These are phyloP conservation scores for Hapsidospora chrysogenum DNA, from an alignment of 495 filamentous ascomycete species.

Conservation along the genomic window DNA sequence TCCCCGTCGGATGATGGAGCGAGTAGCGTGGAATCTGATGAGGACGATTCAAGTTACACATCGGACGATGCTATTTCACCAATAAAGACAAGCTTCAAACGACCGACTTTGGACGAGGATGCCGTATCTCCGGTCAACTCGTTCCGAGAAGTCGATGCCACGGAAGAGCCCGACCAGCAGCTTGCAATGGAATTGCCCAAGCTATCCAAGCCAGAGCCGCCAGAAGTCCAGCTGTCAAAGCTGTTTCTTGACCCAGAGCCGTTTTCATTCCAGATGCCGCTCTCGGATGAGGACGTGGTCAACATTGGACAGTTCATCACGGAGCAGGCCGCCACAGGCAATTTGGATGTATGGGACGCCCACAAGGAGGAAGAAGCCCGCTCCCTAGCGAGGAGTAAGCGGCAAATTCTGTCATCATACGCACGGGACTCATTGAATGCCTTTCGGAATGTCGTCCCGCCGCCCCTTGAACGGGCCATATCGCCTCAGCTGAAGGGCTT, in stretches of 20 bases:
- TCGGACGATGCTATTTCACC: slow-evolving; percentile 26
- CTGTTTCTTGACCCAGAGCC: slow-evolving; percentile 34
- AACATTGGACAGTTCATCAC: slow-evolving; percentile 44
- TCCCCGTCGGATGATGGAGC: slow-evolving; percentile 27
- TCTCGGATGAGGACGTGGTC: slow-evolving; percentile 33
- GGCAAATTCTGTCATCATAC: slow-evolving; percentile 17
- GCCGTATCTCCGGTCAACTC: slow-evolving; percentile 28
- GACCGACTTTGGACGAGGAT: slow-evolving; percentile 24
- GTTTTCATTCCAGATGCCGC: slow-evolving; percentile 17
- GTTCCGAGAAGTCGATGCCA: slow-evolving; percentile 27
- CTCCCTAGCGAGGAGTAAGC: slow-evolving; percentile 7
- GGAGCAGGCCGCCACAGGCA: slow-evolving; percentile 36
- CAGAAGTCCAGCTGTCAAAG: slow-evolving; percentile 26
- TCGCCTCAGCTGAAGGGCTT: slow-evolving; percentile 27
- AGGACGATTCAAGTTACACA: slow-evolving; percentile 28
- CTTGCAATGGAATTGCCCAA: slow-evolving; percentile 20
- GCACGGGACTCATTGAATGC: slow-evolving; percentile 22
- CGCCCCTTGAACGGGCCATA: slow-evolving; percentile 15
- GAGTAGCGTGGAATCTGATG: slow-evolving; percentile 27
- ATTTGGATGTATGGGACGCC: slow-evolving; percentile 9
- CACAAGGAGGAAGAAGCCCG: slow-evolving; percentile 2
- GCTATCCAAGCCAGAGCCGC: slow-evolving; percentile 19
- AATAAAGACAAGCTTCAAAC: slow-evolving; percentile 21
- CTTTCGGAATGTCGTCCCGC: slow-evolving; percentile 19
- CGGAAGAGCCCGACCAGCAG: slow-evolving; percentile 16